phyloP scores from a whole-genome alignment of 805 yeast genomes.

The Barnettozyma pratensis region DNA sequence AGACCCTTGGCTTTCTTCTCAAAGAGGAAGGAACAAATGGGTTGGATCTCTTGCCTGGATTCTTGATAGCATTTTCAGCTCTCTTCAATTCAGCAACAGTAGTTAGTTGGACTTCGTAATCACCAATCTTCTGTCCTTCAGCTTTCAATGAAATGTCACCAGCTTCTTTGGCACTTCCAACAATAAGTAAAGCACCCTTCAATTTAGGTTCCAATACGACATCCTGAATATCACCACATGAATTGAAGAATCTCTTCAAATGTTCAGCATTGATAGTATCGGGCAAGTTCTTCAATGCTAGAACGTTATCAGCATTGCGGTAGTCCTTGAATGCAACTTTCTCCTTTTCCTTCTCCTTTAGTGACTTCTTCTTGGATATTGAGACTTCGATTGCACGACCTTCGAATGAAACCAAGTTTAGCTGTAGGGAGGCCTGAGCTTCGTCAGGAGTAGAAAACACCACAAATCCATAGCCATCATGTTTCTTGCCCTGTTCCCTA shows the following conservation, averaged over 20 bases:
- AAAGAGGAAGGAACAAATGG: neutral
- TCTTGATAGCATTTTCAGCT: neutral
- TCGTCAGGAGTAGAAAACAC: slow-evolving; percentile 38
- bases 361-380: slow-evolving; percentile 38
- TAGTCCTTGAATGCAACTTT: slow-evolving; percentile 15
- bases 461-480: slow-evolving; percentile 67
- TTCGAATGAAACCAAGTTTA: slow-evolving; percentile 37
- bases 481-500: slow-evolving; percentile 21
- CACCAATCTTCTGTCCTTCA: slow-evolving; percentile 35
- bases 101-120: slow-evolving; percentile 29
- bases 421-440: slow-evolving; percentile 42
- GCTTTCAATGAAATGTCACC: slow-evolving; percentile 46
- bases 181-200: slow-evolving; percentile 47
- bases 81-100: slow-evolving; percentile 28
- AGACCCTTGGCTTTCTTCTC: slow-evolving; percentile 6
- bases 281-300: slow-evolving; percentile 26
- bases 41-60: neutral
- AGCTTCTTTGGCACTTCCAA: slow-evolving; percentile 36
- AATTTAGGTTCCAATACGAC: slow-evolving; percentile 42
- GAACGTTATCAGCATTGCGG: slow-evolving; percentile 17
- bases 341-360: slow-evolving; percentile 29
- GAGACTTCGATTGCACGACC: slow-evolving; percentile 46
- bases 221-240: slow-evolving; percentile 34
- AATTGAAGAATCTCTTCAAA: slow-evolving; percentile 26
- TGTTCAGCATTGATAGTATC: slow-evolving; percentile 35